A percentile compares a stretch with the other conserved stretches of the same genome.
These are phyloP conservation scores for Coleophoma eucalyptorum DNA, from an alignment of 2,329 filamentous ascomycete genomes.

Conservation along the genomic window DNA sequence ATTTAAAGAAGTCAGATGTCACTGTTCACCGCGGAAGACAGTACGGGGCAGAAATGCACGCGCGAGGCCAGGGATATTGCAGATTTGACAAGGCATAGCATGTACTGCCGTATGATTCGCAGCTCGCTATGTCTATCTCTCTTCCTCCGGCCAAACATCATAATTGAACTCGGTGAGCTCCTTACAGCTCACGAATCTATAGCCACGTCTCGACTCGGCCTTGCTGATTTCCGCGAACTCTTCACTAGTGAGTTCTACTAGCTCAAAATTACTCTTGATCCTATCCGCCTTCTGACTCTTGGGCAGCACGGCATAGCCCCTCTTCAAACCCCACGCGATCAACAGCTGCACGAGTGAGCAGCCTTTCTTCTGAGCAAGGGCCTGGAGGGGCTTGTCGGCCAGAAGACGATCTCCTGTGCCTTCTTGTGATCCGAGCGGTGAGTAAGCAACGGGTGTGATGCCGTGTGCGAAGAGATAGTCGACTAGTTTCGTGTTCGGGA, in stretches of 20 bases:
- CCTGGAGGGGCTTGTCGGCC: constrained; percentile 53
- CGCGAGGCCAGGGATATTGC: too few species aligned
- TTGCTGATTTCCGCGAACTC: constrained; percentile 51
- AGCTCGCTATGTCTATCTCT: not conserved
- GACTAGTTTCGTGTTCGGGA: constrained; percentile 66
- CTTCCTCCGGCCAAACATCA: constrained; percentile 44
- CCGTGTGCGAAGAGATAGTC: constrained; percentile 63
- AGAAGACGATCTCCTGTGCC: constrained; percentile 58
- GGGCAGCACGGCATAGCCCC: constrained; percentile 65
- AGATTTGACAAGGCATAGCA: too few species aligned
- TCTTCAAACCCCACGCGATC: constrained; percentile 66
- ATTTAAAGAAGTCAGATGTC: too few species aligned
- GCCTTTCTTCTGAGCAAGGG: constrained; percentile 58
- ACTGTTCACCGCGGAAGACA: too few species aligned
- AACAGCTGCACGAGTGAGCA: constrained; percentile 58
- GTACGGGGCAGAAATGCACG: too few species aligned
- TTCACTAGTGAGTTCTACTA: constrained; percentile 58
- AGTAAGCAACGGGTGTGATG: constrained; percentile 73
- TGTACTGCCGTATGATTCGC: too few species aligned
- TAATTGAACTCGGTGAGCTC: constrained; percentile 62
- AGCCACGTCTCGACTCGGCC: constrained; percentile 60
- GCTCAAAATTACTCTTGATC: constrained; percentile 65
- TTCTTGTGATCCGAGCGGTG: constrained; percentile 62
- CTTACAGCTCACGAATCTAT: constrained; percentile 74
- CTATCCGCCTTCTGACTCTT: constrained; percentile 66